Base-by-base conservation (phyloP, 2,329 filamentous ascomycete species). In the Colletotrichum kahawae region DNA sequence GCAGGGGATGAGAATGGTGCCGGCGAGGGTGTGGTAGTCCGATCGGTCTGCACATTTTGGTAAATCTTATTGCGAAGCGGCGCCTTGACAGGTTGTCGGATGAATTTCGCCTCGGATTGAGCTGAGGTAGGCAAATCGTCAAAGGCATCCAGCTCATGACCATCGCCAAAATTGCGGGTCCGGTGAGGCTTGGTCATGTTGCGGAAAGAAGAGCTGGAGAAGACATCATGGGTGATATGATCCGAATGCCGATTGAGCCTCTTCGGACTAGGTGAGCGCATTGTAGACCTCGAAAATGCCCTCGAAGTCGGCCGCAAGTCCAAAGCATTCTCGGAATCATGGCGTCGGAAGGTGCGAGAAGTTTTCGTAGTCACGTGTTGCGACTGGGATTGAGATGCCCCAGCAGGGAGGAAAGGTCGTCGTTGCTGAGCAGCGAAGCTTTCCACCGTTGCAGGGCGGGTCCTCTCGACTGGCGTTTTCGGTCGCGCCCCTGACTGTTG, bases 41-140 rank as follows among this genome's bases (percentile, higher is more conserved):
- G 86, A 63, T 92, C 90, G 3, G 89, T 88, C 7, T 89, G 81
- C 57, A 89, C 85, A 71, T 89, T 90, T 75, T 92, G 90, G 75
- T 89, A 88, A 10, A 90, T 81, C 79, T 89, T 92, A 80, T 88
- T 91, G 70, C 91, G 88, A 38, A 91, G 80, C 54, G 87, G 85
- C 43, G 91, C 90, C 83, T 93, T 95, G 51, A 93, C 87, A 4
- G 97, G 96, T 79, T 94, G 92, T 83, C 96, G 97, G 76, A 95
- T 88, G 81, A 92, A 99, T 79, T 92, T 94, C 77, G 92, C 95
- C 84, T 99, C 97, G 16, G 92, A 90, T 75, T 93, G 92, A 14
- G 90, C 92, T 18, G 96, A 98, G 0, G 96, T 98, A 2, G 96
- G 96, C 71, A 99, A 87, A 84, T 99, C 97, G 82, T 99, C 97